Conservation (phyloP, 2,329 filamentous ascomycete species). For the Trichophyton benhamiae region DNA sequence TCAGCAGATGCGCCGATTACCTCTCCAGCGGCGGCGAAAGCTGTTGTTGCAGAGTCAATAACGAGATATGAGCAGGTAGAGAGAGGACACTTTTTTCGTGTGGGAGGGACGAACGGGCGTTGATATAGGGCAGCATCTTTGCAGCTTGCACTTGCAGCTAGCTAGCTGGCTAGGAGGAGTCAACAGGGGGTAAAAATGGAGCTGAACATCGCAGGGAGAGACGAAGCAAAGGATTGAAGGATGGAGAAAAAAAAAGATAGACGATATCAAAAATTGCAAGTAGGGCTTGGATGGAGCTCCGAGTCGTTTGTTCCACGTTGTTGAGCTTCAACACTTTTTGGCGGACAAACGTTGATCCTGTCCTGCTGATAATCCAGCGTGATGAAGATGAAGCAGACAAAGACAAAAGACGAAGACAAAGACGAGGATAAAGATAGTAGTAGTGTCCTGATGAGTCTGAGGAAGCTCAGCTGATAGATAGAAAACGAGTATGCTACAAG, state of each 20-base stretch:
- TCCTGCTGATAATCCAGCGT: background rate
- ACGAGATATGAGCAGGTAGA: background rate
- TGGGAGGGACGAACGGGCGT: conserved; percentile 36
- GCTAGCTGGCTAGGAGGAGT: background rate
- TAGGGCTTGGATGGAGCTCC: too few relatives aligned
- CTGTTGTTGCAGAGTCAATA: conserved; percentile 27
- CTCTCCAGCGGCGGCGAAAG: conserved; percentile 48
- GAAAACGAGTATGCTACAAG: background rate
- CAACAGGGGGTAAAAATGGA: background rate
- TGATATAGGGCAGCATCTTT: conserved; percentile 52
- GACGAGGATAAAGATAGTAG: too few relatives aligned
- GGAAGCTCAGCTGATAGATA: too few relatives aligned
- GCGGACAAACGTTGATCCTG: background rate
- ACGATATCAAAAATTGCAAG: too few relatives aligned
- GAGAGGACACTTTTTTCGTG: background rate
- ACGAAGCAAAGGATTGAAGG: background rate
- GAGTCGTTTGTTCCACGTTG: background rate
- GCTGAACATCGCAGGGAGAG: background rate
- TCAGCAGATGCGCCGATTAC: conserved; percentile 52
- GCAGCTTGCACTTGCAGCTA: background rate
- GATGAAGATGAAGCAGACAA: background rate
- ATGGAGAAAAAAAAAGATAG: background rate
- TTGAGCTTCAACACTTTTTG: background rate
- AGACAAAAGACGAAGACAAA: background rate
- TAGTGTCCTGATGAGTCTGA: too few relatives aligned